Base-by-base conservation (phyloP, 2,329 filamentous ascomycete species). In the Salinomyces thailandicus region DNA sequence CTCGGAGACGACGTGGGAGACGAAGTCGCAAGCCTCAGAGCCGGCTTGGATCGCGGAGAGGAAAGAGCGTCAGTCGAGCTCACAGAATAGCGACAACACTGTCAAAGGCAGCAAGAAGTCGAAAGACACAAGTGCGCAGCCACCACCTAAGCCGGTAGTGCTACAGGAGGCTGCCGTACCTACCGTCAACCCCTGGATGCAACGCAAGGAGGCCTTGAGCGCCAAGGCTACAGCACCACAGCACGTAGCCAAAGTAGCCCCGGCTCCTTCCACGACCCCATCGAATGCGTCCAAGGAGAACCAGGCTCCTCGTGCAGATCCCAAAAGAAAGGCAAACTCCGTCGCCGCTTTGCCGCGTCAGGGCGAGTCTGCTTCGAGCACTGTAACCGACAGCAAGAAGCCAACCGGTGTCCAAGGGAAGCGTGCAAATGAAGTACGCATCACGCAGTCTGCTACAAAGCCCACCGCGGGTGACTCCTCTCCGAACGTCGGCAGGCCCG, bases 151-250 rank as follows among this genome's bases (percentile, higher is more conserved):
- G 49, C 76, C 79, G 11, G 41, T 51, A 43, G 73, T 80, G 50
- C 68, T 94, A 28, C 79, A 81, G 31, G 85, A 91, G 42, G 89
- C 89, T 13, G 81, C 85, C 18, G 70, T 83, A 29, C 91, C 91
- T 1, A 61, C 76, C 2, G 81, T 95, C 39, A 98, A 98, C 59
- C 68, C 87, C 44, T 98, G 91, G 89, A 73, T 79, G 44, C 77
- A 87, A 61, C 75, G 87, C 38, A 79, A 73, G 50, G 79, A 85
- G 52, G 77, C 77, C 31, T 63, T 69, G 30, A 66, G 71, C 44
- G 66, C 73, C 26, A 79, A 76, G 57, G 56, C 59, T 16, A 72
- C 49, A 20, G 29, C 44, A 33, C 39, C 31, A 19, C 36, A 28
- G 13, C 26, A 43, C 37, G 27, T 38, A 9, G 36, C 46, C 14